phyloP scores from a whole-genome alignment of 192 early-diverging fungal species.

The Cetraspora pellucida region DNA sequence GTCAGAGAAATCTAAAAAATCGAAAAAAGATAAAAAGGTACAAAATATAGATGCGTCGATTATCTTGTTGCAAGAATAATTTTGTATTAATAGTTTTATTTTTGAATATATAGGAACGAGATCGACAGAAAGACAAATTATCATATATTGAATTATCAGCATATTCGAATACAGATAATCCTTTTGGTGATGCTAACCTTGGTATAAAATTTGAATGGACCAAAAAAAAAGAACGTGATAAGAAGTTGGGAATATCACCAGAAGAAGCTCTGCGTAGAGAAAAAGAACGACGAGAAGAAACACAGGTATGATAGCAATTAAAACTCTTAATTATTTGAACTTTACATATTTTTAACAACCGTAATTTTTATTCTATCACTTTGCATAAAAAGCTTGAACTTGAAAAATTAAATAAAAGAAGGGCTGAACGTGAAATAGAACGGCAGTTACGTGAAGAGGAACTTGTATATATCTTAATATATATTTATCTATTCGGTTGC shows the following conservation, averaged over 20 bases:
- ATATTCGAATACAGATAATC: slow-evolving; percentile 78
- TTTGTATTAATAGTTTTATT: no score
- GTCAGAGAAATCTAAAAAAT: no score
- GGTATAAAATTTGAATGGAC: slow-evolving; percentile 91
- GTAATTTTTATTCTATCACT: background rate
- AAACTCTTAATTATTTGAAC: background rate
- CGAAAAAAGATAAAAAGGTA: no score
- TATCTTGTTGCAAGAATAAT: no score
- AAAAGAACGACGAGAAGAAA: slow-evolving; percentile 59
- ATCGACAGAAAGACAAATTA: background rate
- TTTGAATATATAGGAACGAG: no score
- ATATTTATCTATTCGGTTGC: background rate
- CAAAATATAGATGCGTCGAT: no score
- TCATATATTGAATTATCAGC: slow-evolving; percentile 43
- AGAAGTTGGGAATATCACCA: slow-evolving; percentile 62
- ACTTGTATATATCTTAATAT: slow-evolving; percentile 46
- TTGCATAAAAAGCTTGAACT: slow-evolving; percentile 56
- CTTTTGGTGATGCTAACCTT: slow-evolving; percentile 79
- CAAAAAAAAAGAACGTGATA: slow-evolving; percentile 87
- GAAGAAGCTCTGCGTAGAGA: slow-evolving; percentile 61
- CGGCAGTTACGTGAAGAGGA: slow-evolving; percentile 82
- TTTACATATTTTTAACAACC: background rate
- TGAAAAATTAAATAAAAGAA: slow-evolving; percentile 76
- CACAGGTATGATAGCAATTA: slow-evolving; percentile 42
- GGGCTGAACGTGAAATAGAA: slow-evolving; percentile 83